These are phyloP conservation scores for Penicillium frequentans DNA, from an alignment of 2,329 filamentous ascomycete species.

Conservation along the genomic window DNA sequence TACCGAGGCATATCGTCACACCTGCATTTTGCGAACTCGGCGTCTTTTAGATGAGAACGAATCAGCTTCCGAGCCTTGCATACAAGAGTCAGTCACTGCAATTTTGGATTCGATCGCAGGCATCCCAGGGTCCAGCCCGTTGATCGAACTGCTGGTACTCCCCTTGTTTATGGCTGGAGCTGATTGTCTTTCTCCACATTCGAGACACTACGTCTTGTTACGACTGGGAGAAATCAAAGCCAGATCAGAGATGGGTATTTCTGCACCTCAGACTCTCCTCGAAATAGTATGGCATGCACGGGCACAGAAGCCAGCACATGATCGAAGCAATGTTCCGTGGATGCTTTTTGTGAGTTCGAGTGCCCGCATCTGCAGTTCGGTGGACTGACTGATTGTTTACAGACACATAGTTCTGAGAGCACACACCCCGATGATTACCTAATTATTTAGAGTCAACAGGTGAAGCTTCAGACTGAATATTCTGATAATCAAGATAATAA, in stretches of 20 bases:
- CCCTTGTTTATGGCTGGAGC: conserved; percentile 33
- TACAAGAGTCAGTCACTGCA: conserved; percentile 27
- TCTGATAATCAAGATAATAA: conserved; percentile 3
- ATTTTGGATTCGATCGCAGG: conserved; percentile 28
- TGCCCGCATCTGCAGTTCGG: neutral
- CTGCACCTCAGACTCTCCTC: conserved; percentile 21
- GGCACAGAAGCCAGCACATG: conserved; percentile 16
- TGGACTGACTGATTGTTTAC: neutral
- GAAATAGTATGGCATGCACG: conserved; percentile 29
- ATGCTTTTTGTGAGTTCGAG: conserved; percentile 26
- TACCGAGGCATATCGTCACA: conserved; percentile 28
- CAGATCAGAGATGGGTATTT: conserved; percentile 27
- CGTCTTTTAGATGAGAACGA: conserved; percentile 25
- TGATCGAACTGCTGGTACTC: conserved; percentile 30
- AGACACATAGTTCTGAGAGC: conserved; percentile 25
- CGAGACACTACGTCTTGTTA: conserved; percentile 31
- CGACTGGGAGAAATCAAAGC: conserved; percentile 26
- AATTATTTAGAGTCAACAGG: conserved; percentile 20
- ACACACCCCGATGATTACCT: conserved; percentile 30
- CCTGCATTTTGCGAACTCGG: conserved; percentile 29
- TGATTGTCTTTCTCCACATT: conserved; percentile 27
- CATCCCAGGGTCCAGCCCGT: conserved; percentile 20
- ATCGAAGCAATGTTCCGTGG: conserved; percentile 28
- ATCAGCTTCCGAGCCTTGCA: conserved; percentile 18
- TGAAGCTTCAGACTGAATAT: neutral